Evolutionary conservation across 2,329 filamentous ascomycete genomes (phyloP).

Genomic region (Neonectria neomacrospora): DNA sequence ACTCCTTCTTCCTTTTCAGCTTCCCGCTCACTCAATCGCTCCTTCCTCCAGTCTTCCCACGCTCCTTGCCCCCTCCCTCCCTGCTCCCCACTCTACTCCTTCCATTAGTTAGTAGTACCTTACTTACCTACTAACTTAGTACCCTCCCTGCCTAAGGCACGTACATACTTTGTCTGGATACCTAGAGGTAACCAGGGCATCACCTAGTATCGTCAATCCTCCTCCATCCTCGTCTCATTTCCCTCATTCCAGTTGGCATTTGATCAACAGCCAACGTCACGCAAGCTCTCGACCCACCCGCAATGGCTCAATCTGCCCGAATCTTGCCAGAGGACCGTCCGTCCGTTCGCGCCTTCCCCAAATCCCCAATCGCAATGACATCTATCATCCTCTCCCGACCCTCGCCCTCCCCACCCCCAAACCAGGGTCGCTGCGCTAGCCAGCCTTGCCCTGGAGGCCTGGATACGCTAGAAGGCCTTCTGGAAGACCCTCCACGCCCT

Average conservation of each 20-base stretch:
- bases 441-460: constrained; percentile 29
- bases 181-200: not conserved
- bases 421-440: constrained; percentile 36
- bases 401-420: constrained; percentile 34
- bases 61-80: constrained; percentile 6
- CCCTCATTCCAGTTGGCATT: constrained; percentile 21
- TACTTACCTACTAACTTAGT: not conserved
- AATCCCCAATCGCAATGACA: constrained; percentile 29
- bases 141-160: not conserved
- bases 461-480: constrained; percentile 44
- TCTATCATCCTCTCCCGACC: constrained; percentile 27
- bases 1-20: constrained; percentile 6
- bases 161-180: not conserved
- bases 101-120: no score
- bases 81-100: not conserved
- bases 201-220: not conserved
- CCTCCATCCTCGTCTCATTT: constrained; percentile 14
- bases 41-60: not conserved
- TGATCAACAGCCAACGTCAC: constrained; percentile 24
- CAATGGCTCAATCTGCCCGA: constrained; percentile 33
- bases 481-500: constrained; percentile 39
- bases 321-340: constrained; percentile 28
- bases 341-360: constrained; percentile 31
- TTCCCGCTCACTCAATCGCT: not conserved
- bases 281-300: constrained; percentile 37